Base-by-base conservation (phyloP, 2,329 filamentous ascomycete species). In the Fusarium palustre region DNA sequence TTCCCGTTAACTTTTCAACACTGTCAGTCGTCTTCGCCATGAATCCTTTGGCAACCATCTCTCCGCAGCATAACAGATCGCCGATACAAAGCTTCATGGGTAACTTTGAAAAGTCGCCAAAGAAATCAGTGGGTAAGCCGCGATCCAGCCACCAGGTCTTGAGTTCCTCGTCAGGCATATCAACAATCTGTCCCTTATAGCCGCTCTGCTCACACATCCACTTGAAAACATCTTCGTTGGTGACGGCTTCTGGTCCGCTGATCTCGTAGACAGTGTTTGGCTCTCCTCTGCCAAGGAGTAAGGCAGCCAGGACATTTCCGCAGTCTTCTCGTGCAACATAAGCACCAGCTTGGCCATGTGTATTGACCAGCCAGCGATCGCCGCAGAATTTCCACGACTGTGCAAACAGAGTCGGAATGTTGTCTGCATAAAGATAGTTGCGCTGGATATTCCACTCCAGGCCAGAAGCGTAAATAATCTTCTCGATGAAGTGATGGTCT, bases 61-160 rank as follows among this genome's bases (percentile, higher is more conserved):
- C 72, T 16, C 72, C 72, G 22, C 65, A 73, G 30, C 70, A 74
- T 38, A 74, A 24, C 16, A 74, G 54, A 30, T 74, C 72, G 0
- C 72, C 72, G 1, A 74, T 74, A 15, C 72, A 74, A 6, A 74
- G 22, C 41, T 74, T 74, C 72, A 74, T 74, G 1, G 71, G 72
- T 2, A 74, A 7, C 22, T 73, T 46, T 1, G 72, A 74, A 31
- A 74, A 74, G 24, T 74, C 70, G 4, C 72, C 72, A 41, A 64
- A 70, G 57, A 74, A 62, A 6, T 74, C 72, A 0, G 58, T 62
- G 0, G 72, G 71, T 0, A 74, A n/a, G 0, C 71, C 72, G 9
- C 60, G 71, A 10, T 64, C 70, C 25, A 70, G 34, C 72, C 72
- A 74, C 57, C 61, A 74, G 2, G 43, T n/a, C 59, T 70, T 71